Conservation (phyloP, 495 filamentous ascomycete species). For the Podospora australis region DNA sequence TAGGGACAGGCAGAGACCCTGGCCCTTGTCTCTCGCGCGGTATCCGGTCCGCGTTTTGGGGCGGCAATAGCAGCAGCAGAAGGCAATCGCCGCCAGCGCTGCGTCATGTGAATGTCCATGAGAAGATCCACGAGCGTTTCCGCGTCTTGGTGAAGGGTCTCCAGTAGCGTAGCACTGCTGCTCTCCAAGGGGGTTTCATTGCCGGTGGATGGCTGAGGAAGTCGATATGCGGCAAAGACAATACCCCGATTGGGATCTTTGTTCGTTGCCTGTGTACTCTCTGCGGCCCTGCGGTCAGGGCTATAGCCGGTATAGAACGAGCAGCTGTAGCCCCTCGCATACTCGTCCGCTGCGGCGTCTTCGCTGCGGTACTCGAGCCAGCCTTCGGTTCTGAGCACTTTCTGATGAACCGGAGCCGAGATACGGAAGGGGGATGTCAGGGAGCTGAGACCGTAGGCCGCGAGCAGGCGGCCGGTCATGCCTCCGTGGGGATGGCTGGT, state of each 20-base stretch:
- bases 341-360: constrained; percentile 22
- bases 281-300: constrained; percentile 6
- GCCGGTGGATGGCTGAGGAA: constrained; percentile 15
- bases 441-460: constrained; percentile 33
- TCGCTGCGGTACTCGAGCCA: constrained; percentile 38
- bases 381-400: constrained; percentile 27
- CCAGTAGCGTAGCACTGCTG: constrained; percentile 19
- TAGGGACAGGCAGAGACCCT: too few species aligned
- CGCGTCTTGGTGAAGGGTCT: constrained; percentile 24
- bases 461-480: constrained; percentile 34
- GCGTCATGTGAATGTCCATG: constrained; percentile 23
- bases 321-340: constrained; percentile 33
- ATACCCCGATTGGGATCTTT: constrained; percentile 29
- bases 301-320: constrained; percentile 32
- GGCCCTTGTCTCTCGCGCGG: background rate
- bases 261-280: background rate
- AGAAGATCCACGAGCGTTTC: constrained; percentile 31
- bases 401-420: constrained; percentile 29
- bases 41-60: background rate
- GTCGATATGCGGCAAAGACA: constrained; percentile 36
- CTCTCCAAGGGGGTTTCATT: constrained; percentile 11
- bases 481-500: background rate
- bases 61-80: background rate
- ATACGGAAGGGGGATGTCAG: constrained; percentile 34
- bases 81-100: constrained; percentile 6